Percentiles rank a stretch among this genome's conserved stretches.
Conservation (phyloP, 2,329 filamentous ascomycete genomes). For the Emericellopsis atlantica region DNA sequence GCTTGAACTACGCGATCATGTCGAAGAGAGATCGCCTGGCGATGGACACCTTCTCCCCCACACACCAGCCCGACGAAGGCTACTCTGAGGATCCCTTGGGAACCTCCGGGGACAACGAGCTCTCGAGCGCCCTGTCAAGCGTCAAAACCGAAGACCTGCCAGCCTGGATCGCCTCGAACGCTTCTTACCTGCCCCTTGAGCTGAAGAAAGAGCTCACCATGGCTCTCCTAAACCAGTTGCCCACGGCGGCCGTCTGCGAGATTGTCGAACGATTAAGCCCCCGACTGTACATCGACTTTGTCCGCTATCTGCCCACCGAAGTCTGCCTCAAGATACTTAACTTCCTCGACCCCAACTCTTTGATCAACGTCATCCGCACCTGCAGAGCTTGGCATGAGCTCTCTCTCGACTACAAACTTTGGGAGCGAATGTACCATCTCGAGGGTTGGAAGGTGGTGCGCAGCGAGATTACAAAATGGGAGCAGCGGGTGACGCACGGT, state of each 20-base stretch:
- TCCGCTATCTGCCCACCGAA: slow-evolving; percentile 74
- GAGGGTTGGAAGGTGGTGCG: slow-evolving; percentile 76
- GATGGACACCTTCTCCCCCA: slow-evolving; percentile 37
- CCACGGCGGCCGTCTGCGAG: slow-evolving; percentile 65
- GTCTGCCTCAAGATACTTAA: slow-evolving; percentile 83
- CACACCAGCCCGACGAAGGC: slow-evolving; percentile 63
- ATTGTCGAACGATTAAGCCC: slow-evolving; percentile 73
- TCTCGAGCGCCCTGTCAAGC: slow-evolving; percentile 18
- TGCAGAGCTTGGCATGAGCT: slow-evolving; percentile 74
- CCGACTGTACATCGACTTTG: slow-evolving; percentile 85
- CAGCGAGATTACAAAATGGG: slow-evolving; percentile 53
- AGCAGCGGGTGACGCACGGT: slow-evolving; percentile 42
- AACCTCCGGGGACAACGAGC: slow-evolving; percentile 4
- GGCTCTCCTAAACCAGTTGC: slow-evolving; percentile 62
- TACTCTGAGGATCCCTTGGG: slow-evolving; percentile 67
- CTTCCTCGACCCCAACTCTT: slow-evolving; percentile 68
- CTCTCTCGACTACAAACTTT: slow-evolving; percentile 72
- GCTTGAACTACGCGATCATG: slow-evolving; percentile 3
- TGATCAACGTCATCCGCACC: slow-evolving; percentile 66
- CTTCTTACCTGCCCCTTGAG: slow-evolving; percentile 32
- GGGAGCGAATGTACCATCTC: slow-evolving; percentile 68
- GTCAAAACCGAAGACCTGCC: slow-evolving; percentile 29
- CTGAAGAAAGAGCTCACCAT: slow-evolving; percentile 61
- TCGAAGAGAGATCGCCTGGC: slow-evolving; percentile 2
- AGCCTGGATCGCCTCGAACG: slow-evolving; percentile 35